A percentile compares a stretch with the other conserved stretches of the same genome.
phyloP scores from a whole-genome alignment of 495 filamentous ascomycete genomes.

The Lophium mytilinum region DNA sequence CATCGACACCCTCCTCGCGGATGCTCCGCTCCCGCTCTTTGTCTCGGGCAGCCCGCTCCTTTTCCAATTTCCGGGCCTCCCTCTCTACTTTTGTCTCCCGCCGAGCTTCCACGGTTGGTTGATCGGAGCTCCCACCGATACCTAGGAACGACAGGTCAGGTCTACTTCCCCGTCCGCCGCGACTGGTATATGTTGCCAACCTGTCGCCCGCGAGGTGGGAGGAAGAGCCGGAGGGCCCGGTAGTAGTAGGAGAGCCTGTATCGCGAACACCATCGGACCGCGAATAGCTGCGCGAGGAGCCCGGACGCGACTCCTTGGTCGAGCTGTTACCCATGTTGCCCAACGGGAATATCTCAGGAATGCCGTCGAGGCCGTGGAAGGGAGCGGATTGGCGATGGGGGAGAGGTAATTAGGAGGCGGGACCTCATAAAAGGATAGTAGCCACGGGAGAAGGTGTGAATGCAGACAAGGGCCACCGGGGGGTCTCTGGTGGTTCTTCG shows the following conservation, averaged over 20 bases:
- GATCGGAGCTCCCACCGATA: constrained; percentile 25
- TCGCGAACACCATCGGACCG: constrained; percentile 17
- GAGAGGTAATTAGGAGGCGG: neutral
- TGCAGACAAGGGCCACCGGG: neutral
- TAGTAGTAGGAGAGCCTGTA: constrained; percentile 22
- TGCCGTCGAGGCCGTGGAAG: neutral
- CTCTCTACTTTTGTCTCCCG: constrained; percentile 83
- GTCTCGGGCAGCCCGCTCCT: constrained; percentile 60
- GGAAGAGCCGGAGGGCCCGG: constrained; percentile 14
- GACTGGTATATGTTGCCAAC: constrained; percentile 22
- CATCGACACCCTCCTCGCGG: constrained; percentile 87
- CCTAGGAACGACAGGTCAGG: constrained; percentile 33
- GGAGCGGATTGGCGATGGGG: neutral
- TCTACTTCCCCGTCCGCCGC: constrained; percentile 29
- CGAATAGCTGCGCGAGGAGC: constrained; percentile 16
- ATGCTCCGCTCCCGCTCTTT: constrained; percentile 90
- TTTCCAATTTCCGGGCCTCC: constrained; percentile 76
- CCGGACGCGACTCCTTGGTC: constrained; percentile 30
- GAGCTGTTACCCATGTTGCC: constrained; percentile 37
- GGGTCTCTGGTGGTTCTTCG: neutral
- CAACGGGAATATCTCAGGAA: neutral
- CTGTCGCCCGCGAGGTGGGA: constrained; percentile 11
- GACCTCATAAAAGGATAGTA: neutral
- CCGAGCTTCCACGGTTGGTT: constrained; percentile 26
- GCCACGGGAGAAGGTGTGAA: neutral